phyloP scores from a whole-genome alignment of 2,329 filamentous ascomycete species.

The Claviceps quebecensis region DNA sequence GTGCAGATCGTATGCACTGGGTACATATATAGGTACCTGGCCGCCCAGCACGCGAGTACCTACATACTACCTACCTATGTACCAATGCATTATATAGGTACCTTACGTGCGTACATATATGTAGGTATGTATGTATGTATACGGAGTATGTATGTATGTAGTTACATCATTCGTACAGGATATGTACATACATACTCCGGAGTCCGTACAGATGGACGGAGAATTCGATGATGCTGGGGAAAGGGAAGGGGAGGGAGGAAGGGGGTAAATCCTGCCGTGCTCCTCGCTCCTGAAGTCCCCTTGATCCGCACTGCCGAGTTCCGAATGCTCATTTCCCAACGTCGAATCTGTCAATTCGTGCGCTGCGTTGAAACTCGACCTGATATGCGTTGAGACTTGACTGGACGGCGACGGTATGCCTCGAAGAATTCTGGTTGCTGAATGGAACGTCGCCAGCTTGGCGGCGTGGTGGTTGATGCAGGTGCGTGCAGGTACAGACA shows the following conservation, averaged over 20 bases:
- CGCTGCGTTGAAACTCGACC: neutral
- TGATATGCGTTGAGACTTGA: neutral
- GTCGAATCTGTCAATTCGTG: neutral
- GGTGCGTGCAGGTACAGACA: too few species aligned
- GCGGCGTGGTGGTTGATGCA: too few species aligned
- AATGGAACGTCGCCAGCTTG: too few species aligned
- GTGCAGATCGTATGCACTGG: neutral
- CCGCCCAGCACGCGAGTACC: too few species aligned
- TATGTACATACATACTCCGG: too few species aligned
- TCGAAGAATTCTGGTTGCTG: too few species aligned
- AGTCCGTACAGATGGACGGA: neutral
- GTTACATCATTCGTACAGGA: too few species aligned
- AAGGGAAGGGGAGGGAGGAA: neutral
- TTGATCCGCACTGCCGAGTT: constrained; percentile 1
- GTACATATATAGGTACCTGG: too few species aligned
- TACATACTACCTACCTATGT: too few species aligned
- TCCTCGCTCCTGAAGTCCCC: neutral
- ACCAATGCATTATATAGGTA: too few species aligned
- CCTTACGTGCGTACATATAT: too few species aligned
- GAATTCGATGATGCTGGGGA: neutral
- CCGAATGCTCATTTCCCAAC: neutral
- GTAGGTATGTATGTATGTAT: too few species aligned
- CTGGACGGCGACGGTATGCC: neutral
- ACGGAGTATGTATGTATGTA: neutral
- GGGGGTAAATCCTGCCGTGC: neutral